A percentile compares a stretch with the other conserved stretches of the same genome.
Conservation (phyloP, 257 asterid species). For the Paraleonurus japonicus region DNA sequence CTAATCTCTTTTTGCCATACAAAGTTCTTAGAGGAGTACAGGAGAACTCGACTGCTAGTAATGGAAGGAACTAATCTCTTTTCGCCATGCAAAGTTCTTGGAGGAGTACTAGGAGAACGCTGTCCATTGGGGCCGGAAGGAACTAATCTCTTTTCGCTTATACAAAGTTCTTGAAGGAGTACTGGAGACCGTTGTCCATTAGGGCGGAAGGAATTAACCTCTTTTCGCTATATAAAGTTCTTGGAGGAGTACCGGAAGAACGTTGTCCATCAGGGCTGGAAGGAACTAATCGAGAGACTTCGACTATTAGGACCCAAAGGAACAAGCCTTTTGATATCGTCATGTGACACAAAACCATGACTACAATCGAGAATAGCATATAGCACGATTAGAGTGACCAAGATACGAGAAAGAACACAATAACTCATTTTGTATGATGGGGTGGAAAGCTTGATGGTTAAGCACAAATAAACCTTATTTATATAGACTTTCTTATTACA, state of each 20-base stretch:
- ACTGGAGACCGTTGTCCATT: no score
- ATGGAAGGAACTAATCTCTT: no score
- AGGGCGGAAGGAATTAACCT: no score
- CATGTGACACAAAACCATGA: neutral
- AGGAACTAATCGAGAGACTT: neutral
- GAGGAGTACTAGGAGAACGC: no score
- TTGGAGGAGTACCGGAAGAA: neutral
- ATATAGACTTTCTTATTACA: no score
- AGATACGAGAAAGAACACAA: neutral
- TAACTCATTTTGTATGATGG: neutral
- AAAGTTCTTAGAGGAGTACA: no score
- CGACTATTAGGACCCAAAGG: no score
- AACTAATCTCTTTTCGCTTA: neutral
- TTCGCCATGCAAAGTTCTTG: no score
- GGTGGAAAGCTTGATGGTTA: neutral
- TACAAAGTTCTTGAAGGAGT: neutral
- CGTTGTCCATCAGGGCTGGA: neutral
- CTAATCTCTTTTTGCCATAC: neutral
- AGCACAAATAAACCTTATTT: neutral
- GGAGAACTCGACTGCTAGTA: no score
- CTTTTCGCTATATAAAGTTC: no score
- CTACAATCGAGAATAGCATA: neutral
- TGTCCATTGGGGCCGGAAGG: neutral
- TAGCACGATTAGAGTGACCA: neutral
- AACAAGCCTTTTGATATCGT: neutral